Percentiles rank a stretch among this genome's conserved stretches.
These are phyloP conservation scores for Cryptomeria japonica DNA, from an alignment of 75 land plant species.

Conservation along the genomic window DNA sequence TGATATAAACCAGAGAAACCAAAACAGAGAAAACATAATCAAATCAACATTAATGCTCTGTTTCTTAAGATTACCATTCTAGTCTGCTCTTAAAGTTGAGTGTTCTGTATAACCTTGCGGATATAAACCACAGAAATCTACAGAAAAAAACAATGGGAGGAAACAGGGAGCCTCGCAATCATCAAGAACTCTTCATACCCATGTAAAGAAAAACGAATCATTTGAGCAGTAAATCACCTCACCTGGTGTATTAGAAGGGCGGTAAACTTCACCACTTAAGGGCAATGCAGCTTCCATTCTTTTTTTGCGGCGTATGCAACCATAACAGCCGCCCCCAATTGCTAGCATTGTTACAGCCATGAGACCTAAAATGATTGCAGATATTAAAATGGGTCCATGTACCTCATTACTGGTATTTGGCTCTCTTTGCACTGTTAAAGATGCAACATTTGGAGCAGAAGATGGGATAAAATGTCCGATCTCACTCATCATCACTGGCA, in stretches of 20 bases:
- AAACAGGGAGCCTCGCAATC: no score
- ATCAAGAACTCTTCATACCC: not conserved
- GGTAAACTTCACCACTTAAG: not conserved
- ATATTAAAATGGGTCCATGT: not conserved
- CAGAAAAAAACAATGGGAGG: no score
- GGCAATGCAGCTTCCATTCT: not conserved
- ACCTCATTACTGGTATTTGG: not conserved
- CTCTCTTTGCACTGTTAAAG: not conserved
- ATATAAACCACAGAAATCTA: no score
- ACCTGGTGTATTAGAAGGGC: not conserved
- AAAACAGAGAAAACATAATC: not conserved
- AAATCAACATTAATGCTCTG: no score
- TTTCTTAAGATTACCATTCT: no score
- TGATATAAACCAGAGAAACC: not conserved
- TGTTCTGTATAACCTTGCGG: no score
- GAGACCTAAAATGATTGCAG: not conserved
- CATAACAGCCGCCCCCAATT: conserved; percentile 9
- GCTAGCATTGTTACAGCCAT: not conserved
- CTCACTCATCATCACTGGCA: not conserved
- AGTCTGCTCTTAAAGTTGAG: no score
- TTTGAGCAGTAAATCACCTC: not conserved
- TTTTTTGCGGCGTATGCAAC: conserved; percentile 1
- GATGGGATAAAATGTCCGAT: not conserved
- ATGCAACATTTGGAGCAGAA: not conserved
- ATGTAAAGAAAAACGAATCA: not conserved